Base-by-base conservation (phyloP, 2,329 filamentous ascomycete species). In the Apiospora malaysiana region DNA sequence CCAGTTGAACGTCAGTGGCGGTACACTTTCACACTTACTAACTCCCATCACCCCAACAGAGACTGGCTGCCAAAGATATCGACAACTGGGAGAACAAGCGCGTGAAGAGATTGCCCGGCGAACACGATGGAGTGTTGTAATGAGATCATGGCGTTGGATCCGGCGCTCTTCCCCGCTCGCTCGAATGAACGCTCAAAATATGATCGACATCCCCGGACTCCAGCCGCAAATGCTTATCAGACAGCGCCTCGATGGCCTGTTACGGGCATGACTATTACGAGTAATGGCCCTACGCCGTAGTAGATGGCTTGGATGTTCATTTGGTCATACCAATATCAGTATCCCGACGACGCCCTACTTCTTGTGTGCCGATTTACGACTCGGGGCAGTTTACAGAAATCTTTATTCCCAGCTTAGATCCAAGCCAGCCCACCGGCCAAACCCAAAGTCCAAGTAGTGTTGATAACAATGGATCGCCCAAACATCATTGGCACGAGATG, bases 81-180 rank as follows among this genome's bases (percentile, higher is more conserved):
- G 95, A 99, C 78, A 89, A 94, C 79, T 99, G 96, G 96, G 95
- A 98, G 81, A 96, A 98, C 83, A 97, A 96, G 83, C 90, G 97
- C 69, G 94, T 98, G 14, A 91, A 97, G 84, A 87, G 96, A 79
- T 87, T 98, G 72, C 91, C 93, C 25, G 96, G 96, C 75, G 97
- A 99, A 82, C 92, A 90, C 72, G 95, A 99, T 81, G 95, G 95
- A 45, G 88, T 93, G 68, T 80, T 97, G 75, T 92, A 81, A 86
- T 69, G 68, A 65, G 32, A 25, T 18, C 43, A 63, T 37, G 56
- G 51, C 18, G 25, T 37, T 12, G 51, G 51, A 21, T 59, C 18
- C 16, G 16, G 27, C 18, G 56, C 56, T 63, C 32, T 63, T 40
- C 56, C 51, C 51, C 27, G 51, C 51, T 59, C 51, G 51, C 51